phyloP scores from a whole-genome alignment of 2,329 filamentous ascomycete species.

The Neocatenulostroma microsporum region DNA sequence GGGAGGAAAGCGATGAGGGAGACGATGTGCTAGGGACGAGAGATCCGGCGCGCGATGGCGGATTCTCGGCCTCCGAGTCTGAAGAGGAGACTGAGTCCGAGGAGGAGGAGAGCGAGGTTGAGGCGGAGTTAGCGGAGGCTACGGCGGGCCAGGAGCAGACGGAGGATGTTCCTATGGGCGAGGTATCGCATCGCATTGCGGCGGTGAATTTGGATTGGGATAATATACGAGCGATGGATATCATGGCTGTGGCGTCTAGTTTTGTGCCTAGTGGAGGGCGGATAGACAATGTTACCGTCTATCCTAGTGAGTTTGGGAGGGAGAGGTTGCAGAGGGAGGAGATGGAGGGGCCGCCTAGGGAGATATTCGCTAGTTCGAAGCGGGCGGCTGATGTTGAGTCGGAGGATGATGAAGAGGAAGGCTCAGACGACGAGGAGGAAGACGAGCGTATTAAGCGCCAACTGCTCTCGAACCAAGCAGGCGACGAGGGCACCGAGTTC shows the following conservation, averaged over 20 bases:
- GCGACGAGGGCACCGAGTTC: constrained; percentile 81
- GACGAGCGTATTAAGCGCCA: constrained; percentile 73
- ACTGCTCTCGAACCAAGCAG: constrained; percentile 58
- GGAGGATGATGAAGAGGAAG: constrained; percentile 30
- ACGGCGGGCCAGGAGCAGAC: constrained; percentile 59
- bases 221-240: constrained; percentile 78
- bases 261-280: constrained; percentile 68
- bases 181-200: constrained; percentile 79
- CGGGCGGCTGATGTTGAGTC: constrained; percentile 10
- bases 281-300: constrained; percentile 72
- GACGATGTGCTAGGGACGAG: constrained; percentile 40
- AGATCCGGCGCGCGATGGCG: constrained; percentile 78
- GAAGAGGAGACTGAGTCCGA: constrained; percentile 35
- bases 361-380: constrained; percentile 61
- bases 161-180: constrained; percentile 66
- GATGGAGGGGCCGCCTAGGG: constrained; percentile 79
- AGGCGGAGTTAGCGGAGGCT: constrained; percentile 54
- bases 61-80: constrained; percentile 51
- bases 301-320: constrained; percentile 91
- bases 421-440: constrained; percentile 42
- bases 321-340: constrained; percentile 89
- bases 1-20: constrained; percentile 41
- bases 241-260: constrained; percentile 85
- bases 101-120: constrained; percentile 44
- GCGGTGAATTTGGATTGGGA: constrained; percentile 98